Evolutionary conservation across 768 basidiomycete species (phyloP).

Genomic region (Filobasidium wieringae): DNA sequence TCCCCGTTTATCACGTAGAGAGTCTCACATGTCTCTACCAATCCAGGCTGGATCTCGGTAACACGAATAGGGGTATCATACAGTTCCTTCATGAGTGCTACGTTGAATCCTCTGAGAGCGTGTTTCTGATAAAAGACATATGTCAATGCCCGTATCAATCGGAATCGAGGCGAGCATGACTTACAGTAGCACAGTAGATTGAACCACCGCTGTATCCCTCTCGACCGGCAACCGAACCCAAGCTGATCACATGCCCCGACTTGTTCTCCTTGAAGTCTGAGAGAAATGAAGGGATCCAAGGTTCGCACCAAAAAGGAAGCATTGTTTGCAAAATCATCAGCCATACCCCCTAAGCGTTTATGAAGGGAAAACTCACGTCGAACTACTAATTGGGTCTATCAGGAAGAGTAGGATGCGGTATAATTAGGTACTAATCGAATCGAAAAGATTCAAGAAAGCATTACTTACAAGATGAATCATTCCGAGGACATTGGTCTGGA

Average conservation of each 20-base stretch:
- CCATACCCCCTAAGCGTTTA: neutral
- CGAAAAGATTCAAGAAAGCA: neutral
- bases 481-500: constrained; percentile 55
- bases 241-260: constrained; percentile 79
- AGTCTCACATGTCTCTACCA: constrained; percentile 56
- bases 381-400: constrained; percentile 50
- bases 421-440: neutral
- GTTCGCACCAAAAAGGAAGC: neutral
- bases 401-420: neutral
- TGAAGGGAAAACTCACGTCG: constrained; percentile 42
- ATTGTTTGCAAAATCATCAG: neutral
- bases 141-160: neutral
- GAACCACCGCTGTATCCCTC: constrained; percentile 83
- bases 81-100: constrained; percentile 67
- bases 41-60: constrained; percentile 84
- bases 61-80: constrained; percentile 89
- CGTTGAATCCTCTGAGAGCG: constrained; percentile 70
- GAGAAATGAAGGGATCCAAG: neutral
- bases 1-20: neutral
- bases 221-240: constrained; percentile 81
- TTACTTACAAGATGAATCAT: constrained; percentile 58
- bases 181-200: constrained; percentile 65
- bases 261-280: constrained; percentile 66
- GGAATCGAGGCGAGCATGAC: neutral
- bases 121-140: constrained; percentile 23